Percentiles rank a stretch among this genome's conserved stretches.
These are phyloP conservation scores for Trichomonascaceae sp. DNA, from an alignment of 1,139 yeast genomes.

Conservation along the genomic window DNA sequence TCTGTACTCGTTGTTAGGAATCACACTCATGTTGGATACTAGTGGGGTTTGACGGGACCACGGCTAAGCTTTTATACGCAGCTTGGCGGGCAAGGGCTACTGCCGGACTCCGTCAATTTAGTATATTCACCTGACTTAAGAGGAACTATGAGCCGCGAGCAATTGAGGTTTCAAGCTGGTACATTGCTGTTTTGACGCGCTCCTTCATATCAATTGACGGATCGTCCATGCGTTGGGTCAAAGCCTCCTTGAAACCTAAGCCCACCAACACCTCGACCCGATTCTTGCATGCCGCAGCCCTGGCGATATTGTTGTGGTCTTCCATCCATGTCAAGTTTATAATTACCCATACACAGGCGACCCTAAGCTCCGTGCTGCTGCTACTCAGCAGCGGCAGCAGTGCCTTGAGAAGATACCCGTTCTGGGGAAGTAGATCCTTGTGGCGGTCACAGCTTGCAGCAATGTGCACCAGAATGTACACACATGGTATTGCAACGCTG, in stretches of 20 bases:
- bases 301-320: slow-evolving; percentile 16
- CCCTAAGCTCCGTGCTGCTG: slow-evolving; percentile 31
- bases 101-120: no score
- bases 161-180: slow-evolving; percentile 26
- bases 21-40: slow-evolving; percentile 12
- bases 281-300: slow-evolving; percentile 12
- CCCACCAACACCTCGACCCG: slow-evolving; percentile 21
- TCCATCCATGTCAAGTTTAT: slow-evolving; percentile 44
- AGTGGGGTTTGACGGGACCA: no score
- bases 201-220: slow-evolving; percentile 35
- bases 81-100: no score
- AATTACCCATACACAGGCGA: slow-evolving; percentile 46
- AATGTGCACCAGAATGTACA: slow-evolving; percentile 44
- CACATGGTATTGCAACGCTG: slow-evolving; percentile 31
- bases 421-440: slow-evolving; percentile 33
- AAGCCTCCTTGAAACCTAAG: slow-evolving; percentile 30
- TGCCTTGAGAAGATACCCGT: slow-evolving; percentile 29
- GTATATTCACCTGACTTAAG: no score
- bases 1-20: slow-evolving; percentile 20
- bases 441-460: slow-evolving; percentile 41
- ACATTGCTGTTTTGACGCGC: slow-evolving; percentile 35
- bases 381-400: slow-evolving; percentile 26
- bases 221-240: slow-evolving; percentile 23
- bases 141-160: no score
- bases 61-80: no score